Conservation (phyloP, 371 early-diverging fungal species). For the Apophysomyces sp. region DNA sequence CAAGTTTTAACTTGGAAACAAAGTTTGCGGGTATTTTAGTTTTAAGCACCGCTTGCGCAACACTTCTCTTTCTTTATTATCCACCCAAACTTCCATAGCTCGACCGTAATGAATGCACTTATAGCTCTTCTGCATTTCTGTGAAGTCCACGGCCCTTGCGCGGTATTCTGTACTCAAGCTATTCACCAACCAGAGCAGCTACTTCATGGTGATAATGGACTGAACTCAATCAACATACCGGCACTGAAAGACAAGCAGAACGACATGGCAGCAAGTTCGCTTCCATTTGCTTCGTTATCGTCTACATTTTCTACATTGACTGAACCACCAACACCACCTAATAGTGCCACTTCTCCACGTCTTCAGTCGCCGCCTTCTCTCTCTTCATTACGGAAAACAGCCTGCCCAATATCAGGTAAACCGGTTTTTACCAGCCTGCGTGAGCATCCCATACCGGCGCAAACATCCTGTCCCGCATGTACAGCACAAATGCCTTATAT, state of each 20-base stretch:
- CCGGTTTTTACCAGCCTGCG: background rate
- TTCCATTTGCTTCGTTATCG: conserved; percentile 9
- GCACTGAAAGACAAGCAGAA: background rate
- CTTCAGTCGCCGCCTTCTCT: conserved; percentile 11
- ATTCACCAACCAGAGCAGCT: conserved; percentile 29
- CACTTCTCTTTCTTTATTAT: background rate
- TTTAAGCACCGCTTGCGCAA: background rate
- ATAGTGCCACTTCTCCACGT: conserved; percentile 5
- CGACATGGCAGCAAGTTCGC: background rate
- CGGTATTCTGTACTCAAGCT: conserved; percentile 58
- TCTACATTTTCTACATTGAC: conserved; percentile 10
- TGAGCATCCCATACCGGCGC: background rate
- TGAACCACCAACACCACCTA: conserved; percentile 19
- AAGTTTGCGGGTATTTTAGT: background rate
- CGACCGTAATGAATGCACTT: conserved; percentile 49
- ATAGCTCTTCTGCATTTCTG: conserved; percentile 58
- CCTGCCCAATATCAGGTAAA: background rate
- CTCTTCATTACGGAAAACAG: conserved; percentile 13
- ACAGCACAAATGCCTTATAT: conserved; percentile 44
- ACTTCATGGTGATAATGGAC: conserved; percentile 1
- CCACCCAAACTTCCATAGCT: background rate
- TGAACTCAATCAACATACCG: conserved; percentile 7
- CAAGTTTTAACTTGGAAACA: too few relatives aligned
- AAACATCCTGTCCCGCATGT: conserved; percentile 44
- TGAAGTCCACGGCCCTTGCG: conserved; percentile 59